phyloP scores from a whole-genome alignment of 345 rosid genomes.

The Camelina laxa region DNA sequence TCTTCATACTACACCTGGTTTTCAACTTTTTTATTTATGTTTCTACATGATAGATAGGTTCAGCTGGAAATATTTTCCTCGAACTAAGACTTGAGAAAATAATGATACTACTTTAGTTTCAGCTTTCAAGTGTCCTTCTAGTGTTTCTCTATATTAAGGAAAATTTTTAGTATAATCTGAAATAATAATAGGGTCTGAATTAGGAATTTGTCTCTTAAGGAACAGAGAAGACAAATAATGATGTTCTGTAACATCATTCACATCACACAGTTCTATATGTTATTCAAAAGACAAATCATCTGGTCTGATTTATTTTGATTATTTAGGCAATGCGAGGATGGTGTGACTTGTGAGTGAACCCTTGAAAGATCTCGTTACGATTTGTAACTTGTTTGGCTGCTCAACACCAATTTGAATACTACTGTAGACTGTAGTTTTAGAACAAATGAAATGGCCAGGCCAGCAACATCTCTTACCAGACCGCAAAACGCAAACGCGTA shows the following conservation, averaged over 20 bases:
- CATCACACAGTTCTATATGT: constrained; percentile 66
- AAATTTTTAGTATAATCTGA: background rate
- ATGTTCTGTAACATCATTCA: constrained; percentile 69
- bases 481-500: constrained; percentile 5
- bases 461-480: background rate
- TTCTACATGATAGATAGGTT: background rate
- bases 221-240: constrained; percentile 65
- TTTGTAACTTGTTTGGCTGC: background rate
- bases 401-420: background rate
- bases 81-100: background rate
- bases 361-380: background rate
- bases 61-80: background rate
- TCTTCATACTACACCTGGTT: constrained; percentile 1
- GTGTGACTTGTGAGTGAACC: background rate
- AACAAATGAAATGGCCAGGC: constrained; percentile 2
- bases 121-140: background rate
- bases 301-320: constrained; percentile 49
- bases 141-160: background rate
- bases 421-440: background rate
- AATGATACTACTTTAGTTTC: background rate
- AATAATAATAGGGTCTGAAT: background rate
- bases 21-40: too few species aligned
- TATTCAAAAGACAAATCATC: constrained; percentile 67
- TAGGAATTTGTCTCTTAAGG: constrained; percentile 41
- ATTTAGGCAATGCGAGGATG: constrained; percentile 55